Evolutionary conservation across 495 filamentous ascomycete species (phyloP).

Genomic region (Penicillium taxi): DNA sequence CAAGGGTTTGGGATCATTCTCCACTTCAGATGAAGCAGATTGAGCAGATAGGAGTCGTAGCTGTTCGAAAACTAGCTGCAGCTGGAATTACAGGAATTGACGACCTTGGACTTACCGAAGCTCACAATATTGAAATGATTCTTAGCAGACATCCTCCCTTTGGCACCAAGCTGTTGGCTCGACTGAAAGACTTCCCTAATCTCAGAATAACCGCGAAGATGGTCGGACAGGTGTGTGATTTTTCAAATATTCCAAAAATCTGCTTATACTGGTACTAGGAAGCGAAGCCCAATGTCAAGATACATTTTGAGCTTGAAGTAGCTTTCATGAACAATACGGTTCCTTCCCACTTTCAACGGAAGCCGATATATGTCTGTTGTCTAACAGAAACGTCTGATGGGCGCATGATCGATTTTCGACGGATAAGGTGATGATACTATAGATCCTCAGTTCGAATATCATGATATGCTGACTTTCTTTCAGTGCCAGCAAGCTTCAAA

Average conservation of each 20-base stretch:
- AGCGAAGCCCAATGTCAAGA: constrained; percentile 37
- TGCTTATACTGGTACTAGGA: constrained; percentile 17
- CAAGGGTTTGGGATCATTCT: constrained; percentile 79
- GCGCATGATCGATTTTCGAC: constrained; percentile 65
- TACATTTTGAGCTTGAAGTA: constrained; percentile 61
- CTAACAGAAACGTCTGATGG: constrained; percentile 73
- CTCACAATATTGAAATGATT: constrained; percentile 65
- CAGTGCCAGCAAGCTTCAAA: constrained; percentile 59
- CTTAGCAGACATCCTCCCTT: constrained; percentile 78
- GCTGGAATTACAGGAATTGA: constrained; percentile 65
- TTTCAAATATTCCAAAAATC: not conserved
- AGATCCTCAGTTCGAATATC: too few relatives aligned
- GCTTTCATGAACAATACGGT: constrained; percentile 64
- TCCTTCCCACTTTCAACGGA: constrained; percentile 52
- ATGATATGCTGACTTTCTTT: constrained; percentile 3
- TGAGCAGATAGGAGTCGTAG: constrained; percentile 68
- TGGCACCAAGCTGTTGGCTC: constrained; percentile 58
- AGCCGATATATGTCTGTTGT: constrained; percentile 60
- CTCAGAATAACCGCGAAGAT: constrained; percentile 52
- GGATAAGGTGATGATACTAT: constrained; percentile 44
- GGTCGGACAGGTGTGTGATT: constrained; percentile 37
- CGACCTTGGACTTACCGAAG: constrained; percentile 57
- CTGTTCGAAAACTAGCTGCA: constrained; percentile 66
- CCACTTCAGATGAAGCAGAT: constrained; percentile 83
- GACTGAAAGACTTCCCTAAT: constrained; percentile 65